Evolutionary conservation across 129 eudicot genomes (phyloP).

Genomic region (Scalesia atractyloides): DNA sequence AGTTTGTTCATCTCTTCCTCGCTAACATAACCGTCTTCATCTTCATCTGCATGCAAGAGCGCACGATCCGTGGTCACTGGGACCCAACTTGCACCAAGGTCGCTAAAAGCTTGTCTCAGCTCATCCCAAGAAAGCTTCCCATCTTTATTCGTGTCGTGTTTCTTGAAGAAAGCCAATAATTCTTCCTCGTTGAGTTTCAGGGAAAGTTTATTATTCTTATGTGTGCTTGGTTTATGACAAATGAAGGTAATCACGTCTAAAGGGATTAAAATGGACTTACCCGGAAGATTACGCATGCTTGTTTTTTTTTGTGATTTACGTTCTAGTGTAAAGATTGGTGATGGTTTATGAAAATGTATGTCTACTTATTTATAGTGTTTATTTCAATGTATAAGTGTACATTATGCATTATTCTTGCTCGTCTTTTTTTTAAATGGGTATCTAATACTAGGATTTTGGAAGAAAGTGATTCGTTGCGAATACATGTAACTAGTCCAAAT

Average conservation of each 20-base stretch:
- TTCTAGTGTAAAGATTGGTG: not conserved
- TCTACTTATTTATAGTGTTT: constrained; percentile 4
- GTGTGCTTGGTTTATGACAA: not conserved
- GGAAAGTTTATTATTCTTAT: constrained; percentile 14
- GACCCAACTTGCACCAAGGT: constrained; percentile 30
- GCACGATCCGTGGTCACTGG: constrained; percentile 21
- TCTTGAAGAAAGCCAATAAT: constrained; percentile 26
- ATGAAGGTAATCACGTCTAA: not conserved
- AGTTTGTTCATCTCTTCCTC: constrained; percentile 30
- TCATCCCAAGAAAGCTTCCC: constrained; percentile 31
- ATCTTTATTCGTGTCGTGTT: constrained; percentile 25
- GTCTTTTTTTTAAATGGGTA: not conserved
- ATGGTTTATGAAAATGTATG: not conserved
- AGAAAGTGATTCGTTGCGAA: not conserved
- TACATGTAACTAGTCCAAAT: not conserved
- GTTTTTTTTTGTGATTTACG: not conserved
- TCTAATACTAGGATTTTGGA: constrained; percentile 6
- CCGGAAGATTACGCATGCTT: constrained; percentile 7
- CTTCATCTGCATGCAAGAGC: constrained; percentile 25
- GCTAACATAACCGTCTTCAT: constrained; percentile 25
- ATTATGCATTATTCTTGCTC: not conserved
- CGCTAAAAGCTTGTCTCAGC: constrained; percentile 26
- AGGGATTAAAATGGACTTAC: not conserved
- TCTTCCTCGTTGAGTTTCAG: constrained; percentile 13
- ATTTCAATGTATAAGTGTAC: not conserved